Evolutionary conservation across 2,329 filamentous ascomycete species (phyloP).

Genomic region (Colletotrichum sublineola): DNA sequence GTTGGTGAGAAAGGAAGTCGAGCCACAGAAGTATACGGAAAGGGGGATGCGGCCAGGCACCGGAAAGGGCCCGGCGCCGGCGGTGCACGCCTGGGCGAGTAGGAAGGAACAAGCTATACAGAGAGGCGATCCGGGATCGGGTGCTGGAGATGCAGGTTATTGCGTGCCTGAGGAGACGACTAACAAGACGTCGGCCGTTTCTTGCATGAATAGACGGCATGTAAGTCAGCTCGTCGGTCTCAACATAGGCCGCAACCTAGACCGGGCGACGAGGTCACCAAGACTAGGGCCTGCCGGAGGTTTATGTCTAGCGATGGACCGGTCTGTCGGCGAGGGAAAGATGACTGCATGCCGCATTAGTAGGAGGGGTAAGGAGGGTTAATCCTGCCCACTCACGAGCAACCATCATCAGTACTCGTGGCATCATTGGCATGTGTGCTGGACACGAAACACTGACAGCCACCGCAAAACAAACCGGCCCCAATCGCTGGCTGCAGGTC

Average conservation of each 20-base stretch:
- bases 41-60: constrained; percentile 11
- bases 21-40: neutral
- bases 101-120: neutral
- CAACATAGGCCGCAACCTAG: constrained; percentile 13
- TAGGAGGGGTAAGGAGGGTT: neutral
- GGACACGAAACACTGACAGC: constrained; percentile 30
- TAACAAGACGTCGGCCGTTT: neutral
- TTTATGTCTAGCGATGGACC: constrained; percentile 7
- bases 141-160: neutral
- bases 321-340: constrained; percentile 24
- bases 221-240: constrained; percentile 9
- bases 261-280: constrained; percentile 8
- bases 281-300: constrained; percentile 1
- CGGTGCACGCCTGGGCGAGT: neutral
- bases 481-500: constrained; percentile 32
- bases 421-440: constrained; percentile 27
- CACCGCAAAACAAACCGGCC: constrained; percentile 13
- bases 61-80: neutral
- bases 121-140: neutral
- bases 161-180: neutral
- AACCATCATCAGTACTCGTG: neutral
- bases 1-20: neutral
- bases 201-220: neutral
- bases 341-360: constrained; percentile 33
- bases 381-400: constrained; percentile 6